These are phyloP conservation scores for Grosmannia serpens DNA, from an alignment of 2,329 filamentous ascomycete species.

Conservation along the genomic window DNA sequence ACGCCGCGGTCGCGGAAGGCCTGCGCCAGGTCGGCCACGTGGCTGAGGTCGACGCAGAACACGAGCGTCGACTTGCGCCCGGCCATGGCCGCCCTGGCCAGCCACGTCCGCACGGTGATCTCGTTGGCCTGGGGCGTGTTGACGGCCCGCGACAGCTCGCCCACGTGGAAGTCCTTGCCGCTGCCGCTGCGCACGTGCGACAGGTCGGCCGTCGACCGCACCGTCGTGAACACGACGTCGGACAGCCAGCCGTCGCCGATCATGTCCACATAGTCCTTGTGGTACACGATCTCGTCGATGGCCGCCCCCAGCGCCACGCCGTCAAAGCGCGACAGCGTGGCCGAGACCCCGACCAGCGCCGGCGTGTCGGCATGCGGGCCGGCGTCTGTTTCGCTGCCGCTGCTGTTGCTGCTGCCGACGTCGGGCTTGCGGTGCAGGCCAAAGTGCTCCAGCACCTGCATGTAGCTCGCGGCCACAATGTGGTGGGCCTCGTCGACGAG, in stretches of 20 bases:
- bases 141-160: slow-evolving; percentile 68
- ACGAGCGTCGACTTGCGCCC: slow-evolving; percentile 69
- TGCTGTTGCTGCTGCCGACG: slow-evolving; percentile 21
- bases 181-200: slow-evolving; percentile 51
- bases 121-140: slow-evolving; percentile 76
- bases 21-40: slow-evolving; percentile 63
- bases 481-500: slow-evolving; percentile 96
- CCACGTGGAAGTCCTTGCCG: slow-evolving; percentile 68
- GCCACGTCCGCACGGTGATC: slow-evolving; percentile 76
- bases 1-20: slow-evolving; percentile 68
- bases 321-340: slow-evolving; percentile 67
- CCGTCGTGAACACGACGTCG: slow-evolving; percentile 87
- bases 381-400: background rate
- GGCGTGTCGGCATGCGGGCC: slow-evolving; percentile 33
- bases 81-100: slow-evolving; percentile 50
- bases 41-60: slow-evolving; percentile 85
- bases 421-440: slow-evolving; percentile 33
- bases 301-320: slow-evolving; percentile 70
- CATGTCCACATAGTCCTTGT: slow-evolving; percentile 61
- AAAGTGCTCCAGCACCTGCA: slow-evolving; percentile 68
- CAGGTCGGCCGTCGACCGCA: slow-evolving; percentile 71
- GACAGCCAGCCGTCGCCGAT: slow-evolving; percentile 85
- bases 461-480: slow-evolving; percentile 75
- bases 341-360: slow-evolving; percentile 74
- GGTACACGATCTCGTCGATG: slow-evolving; percentile 93